Conservation (phyloP, 148 eudicot species). For the Rhododendron griersonianum region DNA sequence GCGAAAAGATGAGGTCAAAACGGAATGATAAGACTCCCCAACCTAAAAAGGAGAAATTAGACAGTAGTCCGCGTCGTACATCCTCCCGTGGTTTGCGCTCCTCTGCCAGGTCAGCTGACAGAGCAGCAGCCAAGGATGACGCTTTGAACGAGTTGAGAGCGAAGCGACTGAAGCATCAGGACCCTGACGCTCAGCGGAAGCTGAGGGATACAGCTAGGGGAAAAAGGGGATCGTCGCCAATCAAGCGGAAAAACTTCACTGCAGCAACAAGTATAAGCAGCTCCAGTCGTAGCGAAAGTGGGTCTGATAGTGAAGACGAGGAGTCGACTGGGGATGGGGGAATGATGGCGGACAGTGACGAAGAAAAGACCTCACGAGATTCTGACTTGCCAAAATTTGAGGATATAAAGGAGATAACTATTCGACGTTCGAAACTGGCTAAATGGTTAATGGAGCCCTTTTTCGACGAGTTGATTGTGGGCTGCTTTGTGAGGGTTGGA, state of each 20-base stretch:
- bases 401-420: conserved; percentile 66
- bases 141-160: conserved; percentile 77
- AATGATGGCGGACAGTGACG: conserved; percentile 61
- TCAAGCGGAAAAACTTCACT: conserved; percentile 48
- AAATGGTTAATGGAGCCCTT: conserved; percentile 99
- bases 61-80: conserved; percentile 48
- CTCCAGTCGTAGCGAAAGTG: conserved; percentile 75
- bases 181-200: conserved; percentile 34
- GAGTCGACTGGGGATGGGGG: conserved; percentile 52
- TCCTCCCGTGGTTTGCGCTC: conserved; percentile 70
- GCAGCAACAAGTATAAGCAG: conserved; percentile 48
- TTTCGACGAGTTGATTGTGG: conserved; percentile 90
- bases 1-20: conserved; percentile 62
- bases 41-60: conserved; percentile 43
- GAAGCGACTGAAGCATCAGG: conserved; percentile 71
- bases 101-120: conserved; percentile 72
- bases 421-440: conserved; percentile 72
- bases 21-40: conserved; percentile 55
- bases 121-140: conserved; percentile 63
- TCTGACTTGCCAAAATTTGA: conserved; percentile 64
- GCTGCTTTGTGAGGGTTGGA: conserved; percentile 97
- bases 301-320: conserved; percentile 67
- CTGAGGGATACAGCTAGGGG: conserved; percentile 45
- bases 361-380: conserved; percentile 59
- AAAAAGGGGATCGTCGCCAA: conserved; percentile 53